Evolutionary conservation across 768 basidiomycete species (phyloP).

Genomic region (Trametes sanguinea): DNA sequence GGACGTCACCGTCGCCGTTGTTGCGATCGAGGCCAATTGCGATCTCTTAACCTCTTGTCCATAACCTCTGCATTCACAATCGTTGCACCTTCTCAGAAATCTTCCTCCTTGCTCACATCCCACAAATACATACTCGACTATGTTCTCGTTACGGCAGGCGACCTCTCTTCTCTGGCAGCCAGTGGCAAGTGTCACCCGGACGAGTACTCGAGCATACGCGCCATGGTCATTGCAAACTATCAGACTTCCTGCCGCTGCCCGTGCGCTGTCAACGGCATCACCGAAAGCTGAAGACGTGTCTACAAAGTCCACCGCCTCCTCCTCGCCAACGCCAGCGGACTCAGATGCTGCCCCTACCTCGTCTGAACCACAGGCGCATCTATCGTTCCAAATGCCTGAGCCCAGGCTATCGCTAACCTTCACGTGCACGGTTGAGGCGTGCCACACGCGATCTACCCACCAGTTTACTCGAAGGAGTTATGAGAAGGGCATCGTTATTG

Average conservation of each 20-base stretch:
- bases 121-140: neutral
- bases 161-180: conserved; percentile 7
- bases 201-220: neutral
- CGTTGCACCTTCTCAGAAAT: no score
- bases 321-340: neutral
- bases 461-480: conserved; percentile 86
- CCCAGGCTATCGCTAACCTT: conserved; percentile 77
- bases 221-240: neutral
- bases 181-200: neutral
- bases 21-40: no score
- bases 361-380: conserved; percentile 13
- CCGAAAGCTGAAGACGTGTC: neutral
- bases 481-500: conserved; percentile 83
- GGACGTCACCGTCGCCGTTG: no score
- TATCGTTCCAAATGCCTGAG: conserved; percentile 45
- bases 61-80: neutral
- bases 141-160: conserved; percentile 8
- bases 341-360: neutral
- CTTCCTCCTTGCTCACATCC: no score
- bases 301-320: neutral
- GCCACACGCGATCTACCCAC: conserved; percentile 81
- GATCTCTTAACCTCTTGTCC: no score
- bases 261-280: conserved; percentile 13
- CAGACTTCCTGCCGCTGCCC: neutral
- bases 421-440: conserved; percentile 79